Percentiles rank a stretch among this genome's conserved stretches.
These are phyloP conservation scores for Endocalyx cinctus DNA, from an alignment of 2,329 filamentous ascomycete genomes.

Conservation along the genomic window DNA sequence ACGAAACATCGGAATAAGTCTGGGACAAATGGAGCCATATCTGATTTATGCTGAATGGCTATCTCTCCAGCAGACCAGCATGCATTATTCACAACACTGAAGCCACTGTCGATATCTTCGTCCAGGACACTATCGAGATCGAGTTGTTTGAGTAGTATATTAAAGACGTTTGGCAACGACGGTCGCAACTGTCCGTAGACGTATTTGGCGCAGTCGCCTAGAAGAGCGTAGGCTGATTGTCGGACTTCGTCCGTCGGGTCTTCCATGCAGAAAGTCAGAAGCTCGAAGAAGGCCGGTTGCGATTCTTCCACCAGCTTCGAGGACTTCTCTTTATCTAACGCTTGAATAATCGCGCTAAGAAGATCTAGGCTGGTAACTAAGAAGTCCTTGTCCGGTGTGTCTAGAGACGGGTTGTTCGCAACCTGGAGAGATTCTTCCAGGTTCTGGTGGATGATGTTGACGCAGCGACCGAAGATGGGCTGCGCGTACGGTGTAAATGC, in stretches of 20 bases:
- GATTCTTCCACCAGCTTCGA: conserved; percentile 71
- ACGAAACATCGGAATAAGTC: conserved; percentile 73
- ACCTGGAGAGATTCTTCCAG: conserved; percentile 75
- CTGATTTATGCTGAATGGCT: conserved; percentile 69
- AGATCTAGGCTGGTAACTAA: conserved; percentile 92
- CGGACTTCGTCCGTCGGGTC: conserved; percentile 87
- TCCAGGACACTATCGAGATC: conserved; percentile 73
- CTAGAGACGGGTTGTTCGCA: conserved; percentile 61
- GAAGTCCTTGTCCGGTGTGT: conserved; percentile 93
- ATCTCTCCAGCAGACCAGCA: conserved; percentile 97
- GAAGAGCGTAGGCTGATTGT: conserved; percentile 90
- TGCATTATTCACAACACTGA: conserved; percentile 95
- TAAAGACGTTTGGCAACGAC: conserved; percentile 68
- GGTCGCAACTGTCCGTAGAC: conserved; percentile 78
- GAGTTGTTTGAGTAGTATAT: conserved; percentile 80
- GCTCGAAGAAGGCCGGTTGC: conserved; percentile 81
- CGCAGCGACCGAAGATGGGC: conserved; percentile 82
- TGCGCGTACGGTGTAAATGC: conserved; percentile 80
- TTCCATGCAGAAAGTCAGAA: conserved; percentile 88
- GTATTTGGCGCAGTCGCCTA: conserved; percentile 92
- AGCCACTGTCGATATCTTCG: conserved; percentile 77
- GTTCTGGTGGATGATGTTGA: conserved; percentile 87
- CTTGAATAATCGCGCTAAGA: conserved; percentile 88
- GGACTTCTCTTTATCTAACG: conserved; percentile 69
- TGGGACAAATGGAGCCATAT: conserved; percentile 72